phyloP scores from a whole-genome alignment of 768 basidiomycete genomes.

The Leccinum longicurvipes region DNA sequence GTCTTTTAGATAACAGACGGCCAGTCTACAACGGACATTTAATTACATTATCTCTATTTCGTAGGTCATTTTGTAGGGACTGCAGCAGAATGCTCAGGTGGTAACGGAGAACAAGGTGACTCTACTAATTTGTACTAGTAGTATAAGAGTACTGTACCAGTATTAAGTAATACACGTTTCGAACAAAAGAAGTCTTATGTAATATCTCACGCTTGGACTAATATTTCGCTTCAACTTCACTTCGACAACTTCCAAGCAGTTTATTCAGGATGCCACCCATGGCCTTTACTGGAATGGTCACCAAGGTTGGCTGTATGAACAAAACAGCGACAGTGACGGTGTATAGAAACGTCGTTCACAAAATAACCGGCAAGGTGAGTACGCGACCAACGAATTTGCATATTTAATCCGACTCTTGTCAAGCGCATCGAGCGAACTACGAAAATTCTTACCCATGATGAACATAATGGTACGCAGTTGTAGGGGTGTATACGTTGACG shows the following conservation, averaged over 20 bases:
- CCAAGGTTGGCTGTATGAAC: conserved; percentile 78
- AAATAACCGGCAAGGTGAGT: conserved; percentile 71
- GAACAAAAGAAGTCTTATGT: background rate
- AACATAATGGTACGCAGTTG: conserved; percentile 54
- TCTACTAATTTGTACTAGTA: no score
- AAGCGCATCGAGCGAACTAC: conserved; percentile 74
- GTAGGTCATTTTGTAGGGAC: no score
- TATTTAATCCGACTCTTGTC: background rate
- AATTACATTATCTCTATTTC: no score
- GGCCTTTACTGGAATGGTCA: conserved; percentile 69
- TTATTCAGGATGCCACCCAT: conserved; percentile 65
- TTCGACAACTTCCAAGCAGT: background rate
- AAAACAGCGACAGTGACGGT: conserved; percentile 86
- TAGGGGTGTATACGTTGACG: background rate
- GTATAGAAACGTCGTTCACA: conserved; percentile 68
- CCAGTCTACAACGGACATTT: background rate
- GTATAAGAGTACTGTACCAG: no score
- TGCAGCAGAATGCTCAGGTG: no score
- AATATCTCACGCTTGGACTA: background rate
- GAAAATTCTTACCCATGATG: conserved; percentile 78
- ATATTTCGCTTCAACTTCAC: no score
- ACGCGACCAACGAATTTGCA: background rate
- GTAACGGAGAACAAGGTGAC: no score
- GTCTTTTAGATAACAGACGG: background rate
- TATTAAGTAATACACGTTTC: no score